Evolutionary conservation across 73 alveolate genomes (phyloP).

Genomic region (Stentor coeruleus): DNA sequence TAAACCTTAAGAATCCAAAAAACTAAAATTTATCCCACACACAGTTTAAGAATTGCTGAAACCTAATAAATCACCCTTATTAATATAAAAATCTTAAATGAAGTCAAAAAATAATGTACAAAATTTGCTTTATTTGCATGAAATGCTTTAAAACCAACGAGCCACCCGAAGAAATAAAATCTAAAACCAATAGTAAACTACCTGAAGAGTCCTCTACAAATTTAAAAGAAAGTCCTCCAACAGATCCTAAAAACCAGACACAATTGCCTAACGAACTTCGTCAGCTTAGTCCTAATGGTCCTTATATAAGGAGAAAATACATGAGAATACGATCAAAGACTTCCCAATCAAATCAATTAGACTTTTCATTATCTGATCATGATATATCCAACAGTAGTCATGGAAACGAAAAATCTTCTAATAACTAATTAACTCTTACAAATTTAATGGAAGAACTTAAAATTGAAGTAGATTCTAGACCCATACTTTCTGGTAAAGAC

Average conservation of each 20-base stretch:
- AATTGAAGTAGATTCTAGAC: background rate
- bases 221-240: background rate
- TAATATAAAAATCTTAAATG: no score
- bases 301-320: background rate
- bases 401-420: background rate
- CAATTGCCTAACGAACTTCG: background rate
- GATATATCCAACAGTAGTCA: background rate
- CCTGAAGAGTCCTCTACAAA: background rate
- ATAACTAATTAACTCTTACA: background rate
- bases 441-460: background rate
- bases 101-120: no score
- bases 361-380: background rate
- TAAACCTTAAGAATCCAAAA: no score
- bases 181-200: background rate
- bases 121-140: background rate
- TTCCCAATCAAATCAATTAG: background rate
- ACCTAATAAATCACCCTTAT: no score
- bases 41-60: no score
- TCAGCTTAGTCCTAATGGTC: no score
- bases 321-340: background rate
- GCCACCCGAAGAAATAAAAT: slow-evolving; percentile 1
- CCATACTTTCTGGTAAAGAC: background rate
- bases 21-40: no score
- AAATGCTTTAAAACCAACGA: background rate
- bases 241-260: background rate